Percentiles rank a stretch among this genome's conserved stretches.
phyloP scores from a whole-genome alignment of 1,284 basidiomycete species.

The Marasmius oreades region DNA sequence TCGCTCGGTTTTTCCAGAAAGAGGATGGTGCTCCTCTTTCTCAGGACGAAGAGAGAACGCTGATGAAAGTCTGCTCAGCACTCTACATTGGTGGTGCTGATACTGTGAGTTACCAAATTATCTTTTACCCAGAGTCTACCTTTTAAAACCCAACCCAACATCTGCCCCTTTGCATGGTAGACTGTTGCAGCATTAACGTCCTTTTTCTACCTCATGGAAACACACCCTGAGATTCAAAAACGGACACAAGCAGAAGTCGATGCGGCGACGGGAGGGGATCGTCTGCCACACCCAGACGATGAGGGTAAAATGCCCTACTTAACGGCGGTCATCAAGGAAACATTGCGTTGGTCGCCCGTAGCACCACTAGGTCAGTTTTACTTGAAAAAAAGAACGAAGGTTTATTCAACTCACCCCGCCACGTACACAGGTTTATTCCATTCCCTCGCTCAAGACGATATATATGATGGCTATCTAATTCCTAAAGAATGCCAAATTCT shows the following conservation, averaged over 20 bases:
- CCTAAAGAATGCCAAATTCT: background rate
- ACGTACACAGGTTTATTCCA: conserved; percentile 1
- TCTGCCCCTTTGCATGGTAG: background rate
- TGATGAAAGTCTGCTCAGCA: background rate
- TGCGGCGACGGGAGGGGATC: conserved; percentile 25
- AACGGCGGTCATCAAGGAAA: conserved; percentile 21
- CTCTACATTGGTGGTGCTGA: conserved; percentile 1
- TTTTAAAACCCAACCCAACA: too few relatives aligned
- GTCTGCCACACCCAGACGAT: conserved; percentile 30
- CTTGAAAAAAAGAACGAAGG: background rate
- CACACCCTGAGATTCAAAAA: conserved; percentile 27
- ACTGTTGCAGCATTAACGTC: conserved; percentile 1
- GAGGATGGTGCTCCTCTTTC: background rate
- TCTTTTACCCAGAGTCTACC: too few relatives aligned
- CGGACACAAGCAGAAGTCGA: conserved; percentile 34
- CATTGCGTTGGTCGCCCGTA: conserved; percentile 2
- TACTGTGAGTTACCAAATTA: background rate
- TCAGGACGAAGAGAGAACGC: background rate
- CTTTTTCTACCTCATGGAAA: conserved; percentile 13
- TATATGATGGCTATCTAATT: conserved; percentile 8
- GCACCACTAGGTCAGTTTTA: background rate
- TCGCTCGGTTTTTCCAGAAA: background rate
- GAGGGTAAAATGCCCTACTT: conserved; percentile 30
- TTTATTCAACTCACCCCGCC: background rate
- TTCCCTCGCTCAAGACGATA: background rate